These are phyloP conservation scores for Exophiala spinifera DNA, from an alignment of 2,329 filamentous ascomycete genomes.

Conservation along the genomic window DNA sequence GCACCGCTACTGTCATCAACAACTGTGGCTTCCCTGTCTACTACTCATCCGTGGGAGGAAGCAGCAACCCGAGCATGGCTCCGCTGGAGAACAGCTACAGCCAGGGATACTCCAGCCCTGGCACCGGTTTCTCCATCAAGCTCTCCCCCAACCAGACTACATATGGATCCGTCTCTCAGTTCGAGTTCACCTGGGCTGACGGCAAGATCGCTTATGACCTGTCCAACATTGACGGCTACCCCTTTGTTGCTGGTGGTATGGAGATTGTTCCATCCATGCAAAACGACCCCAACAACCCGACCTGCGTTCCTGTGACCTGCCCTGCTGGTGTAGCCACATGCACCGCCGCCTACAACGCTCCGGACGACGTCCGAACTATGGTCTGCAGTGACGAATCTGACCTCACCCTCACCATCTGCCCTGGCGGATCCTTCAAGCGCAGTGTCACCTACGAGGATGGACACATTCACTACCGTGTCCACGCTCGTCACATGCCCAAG, in stretches of 20 bases:
- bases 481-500: conserved; percentile 25
- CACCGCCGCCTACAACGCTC: conserved; percentile 27
- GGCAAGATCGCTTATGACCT: conserved; percentile 42
- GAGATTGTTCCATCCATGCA: conserved; percentile 25
- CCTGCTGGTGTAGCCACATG: conserved; percentile 26
- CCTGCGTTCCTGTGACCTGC: conserved; percentile 26
- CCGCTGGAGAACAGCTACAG: conserved; percentile 36
- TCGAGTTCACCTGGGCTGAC: conserved; percentile 41
- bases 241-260: conserved; percentile 35
- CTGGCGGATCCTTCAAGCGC: conserved; percentile 25
- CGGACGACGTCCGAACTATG: conserved; percentile 29
- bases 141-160: conserved; percentile 39
- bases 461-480: conserved; percentile 23
- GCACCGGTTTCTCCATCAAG: conserved; percentile 42
- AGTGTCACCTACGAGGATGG: conserved; percentile 10
- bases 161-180: conserved; percentile 38
- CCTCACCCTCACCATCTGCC: conserved; percentile 27
- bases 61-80: conserved; percentile 32
- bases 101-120: conserved; percentile 37
- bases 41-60: conserved; percentile 39
- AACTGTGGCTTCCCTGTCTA: conserved; percentile 38
- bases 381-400: conserved; percentile 26
- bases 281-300: conserved; percentile 26
- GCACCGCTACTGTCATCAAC: conserved; percentile 40
- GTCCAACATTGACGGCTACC: conserved; percentile 43